These are phyloP conservation scores for Cyphellophora attinorum DNA, from an alignment of 2,329 filamentous ascomycete genomes.

Conservation along the genomic window DNA sequence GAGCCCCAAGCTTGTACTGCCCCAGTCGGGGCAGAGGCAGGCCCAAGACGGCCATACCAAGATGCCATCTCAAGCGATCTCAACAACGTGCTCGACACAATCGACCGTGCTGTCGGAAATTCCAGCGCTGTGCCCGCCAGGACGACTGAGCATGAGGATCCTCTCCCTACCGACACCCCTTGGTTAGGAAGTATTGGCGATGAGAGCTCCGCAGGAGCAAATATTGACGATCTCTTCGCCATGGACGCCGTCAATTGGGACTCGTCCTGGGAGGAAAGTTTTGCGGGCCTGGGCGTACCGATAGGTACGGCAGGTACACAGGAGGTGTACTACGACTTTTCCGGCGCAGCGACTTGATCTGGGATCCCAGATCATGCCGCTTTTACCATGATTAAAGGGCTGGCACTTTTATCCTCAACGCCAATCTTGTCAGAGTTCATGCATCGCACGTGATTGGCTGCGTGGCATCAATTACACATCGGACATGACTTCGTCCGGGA, in stretches of 20 bases:
- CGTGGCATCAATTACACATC: too few relatives aligned
- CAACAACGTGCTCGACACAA: conserved; percentile 1
- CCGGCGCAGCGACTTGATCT: too few relatives aligned
- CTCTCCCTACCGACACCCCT: background rate
- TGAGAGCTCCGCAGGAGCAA: background rate
- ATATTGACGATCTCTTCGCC: background rate
- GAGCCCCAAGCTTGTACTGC: too few relatives aligned
- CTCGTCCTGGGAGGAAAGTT: background rate
- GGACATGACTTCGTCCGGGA: too few relatives aligned
- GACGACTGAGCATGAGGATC: background rate
- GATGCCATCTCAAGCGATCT: too few relatives aligned
- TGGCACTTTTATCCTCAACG: too few relatives aligned
- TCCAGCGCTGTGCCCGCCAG: background rate
- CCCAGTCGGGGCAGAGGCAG: too few relatives aligned
- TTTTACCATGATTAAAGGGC: too few relatives aligned
- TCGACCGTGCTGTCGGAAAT: background rate
- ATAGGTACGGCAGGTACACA: background rate
- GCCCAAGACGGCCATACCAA: too few relatives aligned
- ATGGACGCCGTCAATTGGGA: conserved; percentile 1
- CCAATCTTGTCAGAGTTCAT: too few relatives aligned
- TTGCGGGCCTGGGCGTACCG: background rate
- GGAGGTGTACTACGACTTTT: background rate
- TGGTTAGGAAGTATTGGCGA: conserved; percentile 1
- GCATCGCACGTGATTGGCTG: too few relatives aligned
- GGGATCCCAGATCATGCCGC: too few relatives aligned